Base-by-base conservation (phyloP, 108 stramenopile genomes). In the Skeletonema grethae region DNA sequence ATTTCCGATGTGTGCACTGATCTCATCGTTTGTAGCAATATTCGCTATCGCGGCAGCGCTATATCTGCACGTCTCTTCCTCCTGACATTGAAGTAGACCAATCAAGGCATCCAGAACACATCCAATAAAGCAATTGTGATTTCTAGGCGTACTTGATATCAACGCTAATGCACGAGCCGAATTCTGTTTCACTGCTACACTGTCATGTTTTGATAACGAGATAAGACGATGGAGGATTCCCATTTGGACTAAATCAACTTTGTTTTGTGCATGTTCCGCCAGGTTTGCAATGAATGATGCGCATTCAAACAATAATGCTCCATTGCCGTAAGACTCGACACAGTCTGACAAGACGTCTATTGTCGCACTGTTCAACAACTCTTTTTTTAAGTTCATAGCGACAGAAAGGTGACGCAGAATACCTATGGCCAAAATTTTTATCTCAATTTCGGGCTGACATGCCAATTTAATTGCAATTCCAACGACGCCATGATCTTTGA, bases 331-430 rank as follows among this genome's bases (percentile, higher is more conserved):
- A 43, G 25, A 39, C 55, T 43, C 57, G 16, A 85, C 79, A 30
- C 82, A 81, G 48, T 77, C 76, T 30, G 83, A 58, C 8, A 95
- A 69, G 2, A 88, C 78, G 3, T 72, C 77, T 1, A 92, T 74
- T 20, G 65, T 82, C 6, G 88, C 89, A 56, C 83, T 74, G 29
- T 88, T 76, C n/a, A 89, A 60, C 53, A 92, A 76, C 0, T 75
- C 71, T 30, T 68, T 56, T 77, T 92, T 92, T 30, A 92, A 65
- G 13, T 69, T 59, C 64, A 87, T 77, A 46, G 83, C 76, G 15
- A 94, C 72, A 8, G 86, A 83, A 45, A 92, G 62, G 57, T 91
- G 88, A 30, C 90, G 74, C 31, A 93, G 61, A 3, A 84, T 83
- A 6, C 85, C 88, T 18, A 84, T 41, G 2, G 83, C 88, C 20